These are phyloP conservation scores for Podaxis sp. DNA, from an alignment of 768 basidiomycete species.

Conservation along the genomic window DNA sequence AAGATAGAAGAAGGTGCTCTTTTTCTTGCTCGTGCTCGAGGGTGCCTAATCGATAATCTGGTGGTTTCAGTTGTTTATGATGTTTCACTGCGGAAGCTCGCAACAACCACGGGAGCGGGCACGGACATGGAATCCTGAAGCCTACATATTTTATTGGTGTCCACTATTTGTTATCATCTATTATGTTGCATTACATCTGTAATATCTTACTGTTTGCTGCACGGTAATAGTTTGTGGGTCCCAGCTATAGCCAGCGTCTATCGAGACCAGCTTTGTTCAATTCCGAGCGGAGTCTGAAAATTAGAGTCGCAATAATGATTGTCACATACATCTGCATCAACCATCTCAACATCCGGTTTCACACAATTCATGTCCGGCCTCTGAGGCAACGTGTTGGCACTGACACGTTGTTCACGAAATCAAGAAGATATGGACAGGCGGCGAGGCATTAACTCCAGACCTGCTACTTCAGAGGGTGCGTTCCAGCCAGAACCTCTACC, in stretches of 20 bases:
- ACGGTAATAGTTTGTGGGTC: neutral
- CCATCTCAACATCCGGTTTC: constrained; percentile 14
- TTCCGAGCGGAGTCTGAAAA: constrained; percentile 15
- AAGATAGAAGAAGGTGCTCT: constrained; percentile 81
- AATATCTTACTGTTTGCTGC: neutral
- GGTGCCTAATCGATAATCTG: constrained; percentile 7
- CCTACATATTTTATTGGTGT: neutral
- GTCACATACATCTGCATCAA: constrained; percentile 13
- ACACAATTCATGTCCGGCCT: constrained; percentile 14
- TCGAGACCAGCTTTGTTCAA: neutral
- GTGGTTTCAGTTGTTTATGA: constrained; percentile 72
- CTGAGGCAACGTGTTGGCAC: constrained; percentile 12
- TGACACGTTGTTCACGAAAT: constrained; percentile 13
- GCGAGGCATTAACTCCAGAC: constrained; percentile 57
- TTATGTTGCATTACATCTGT: neutral
- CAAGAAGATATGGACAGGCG: constrained; percentile 59
- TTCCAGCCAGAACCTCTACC: constrained; percentile 15
- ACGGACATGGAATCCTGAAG: neutral
- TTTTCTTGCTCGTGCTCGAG: neutral
- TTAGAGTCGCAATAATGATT: constrained; percentile 6
- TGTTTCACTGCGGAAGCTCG: constrained; percentile 72
- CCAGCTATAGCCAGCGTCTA: neutral
- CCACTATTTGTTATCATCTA: neutral
- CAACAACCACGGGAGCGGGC: neutral
- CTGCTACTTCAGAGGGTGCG: constrained; percentile 77